phyloP scores from a whole-genome alignment of 192 early-diverging fungal species.

The Umbelopsis sp. region DNA sequence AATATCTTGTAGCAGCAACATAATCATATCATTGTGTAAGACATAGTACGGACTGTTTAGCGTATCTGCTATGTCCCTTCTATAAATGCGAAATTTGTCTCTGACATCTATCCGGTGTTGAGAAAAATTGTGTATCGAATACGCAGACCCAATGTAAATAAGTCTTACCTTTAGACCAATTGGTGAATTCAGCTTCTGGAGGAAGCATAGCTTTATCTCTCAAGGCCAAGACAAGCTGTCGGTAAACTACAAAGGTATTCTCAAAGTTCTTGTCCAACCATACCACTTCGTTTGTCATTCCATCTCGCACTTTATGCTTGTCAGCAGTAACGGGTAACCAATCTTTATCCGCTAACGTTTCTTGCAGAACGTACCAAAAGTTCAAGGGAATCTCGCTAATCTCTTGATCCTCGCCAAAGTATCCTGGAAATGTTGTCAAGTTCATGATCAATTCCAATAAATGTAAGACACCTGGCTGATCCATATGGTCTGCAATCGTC shows the following conservation, averaged over 20 bases:
- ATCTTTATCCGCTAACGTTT: conserved; percentile 59
- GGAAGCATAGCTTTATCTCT: conserved; percentile 62
- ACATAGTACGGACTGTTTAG: conserved; percentile 71
- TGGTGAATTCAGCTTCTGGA: conserved; percentile 47
- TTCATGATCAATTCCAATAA: conserved; percentile 61
- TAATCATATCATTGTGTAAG: conserved; percentile 58
- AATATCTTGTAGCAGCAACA: conserved; percentile 28
- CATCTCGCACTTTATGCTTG: conserved; percentile 30
- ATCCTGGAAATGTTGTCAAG: conserved; percentile 70
- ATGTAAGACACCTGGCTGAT: conserved; percentile 41
- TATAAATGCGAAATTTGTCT: conserved; percentile 62
- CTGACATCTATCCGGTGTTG: conserved; percentile 40
- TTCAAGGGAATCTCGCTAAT: conserved; percentile 70
- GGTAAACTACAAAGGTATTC: conserved; percentile 39
- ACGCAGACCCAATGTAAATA: not conserved
- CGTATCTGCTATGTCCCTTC: conserved; percentile 76
- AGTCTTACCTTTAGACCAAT: conserved; percentile 52
- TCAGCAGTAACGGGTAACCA: conserved; percentile 30
- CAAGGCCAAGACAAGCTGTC: conserved; percentile 53
- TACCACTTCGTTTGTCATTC: not conserved
- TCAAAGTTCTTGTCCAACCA: not conserved
- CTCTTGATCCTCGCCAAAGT: conserved; percentile 68
- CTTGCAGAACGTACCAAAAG: conserved; percentile 76
- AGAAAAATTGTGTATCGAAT: not conserved
- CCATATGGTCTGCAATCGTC: conserved; percentile 47